Evolutionary conservation across 2,329 filamentous ascomycete genomes (phyloP).

Genomic region (Eutypella sp.): DNA sequence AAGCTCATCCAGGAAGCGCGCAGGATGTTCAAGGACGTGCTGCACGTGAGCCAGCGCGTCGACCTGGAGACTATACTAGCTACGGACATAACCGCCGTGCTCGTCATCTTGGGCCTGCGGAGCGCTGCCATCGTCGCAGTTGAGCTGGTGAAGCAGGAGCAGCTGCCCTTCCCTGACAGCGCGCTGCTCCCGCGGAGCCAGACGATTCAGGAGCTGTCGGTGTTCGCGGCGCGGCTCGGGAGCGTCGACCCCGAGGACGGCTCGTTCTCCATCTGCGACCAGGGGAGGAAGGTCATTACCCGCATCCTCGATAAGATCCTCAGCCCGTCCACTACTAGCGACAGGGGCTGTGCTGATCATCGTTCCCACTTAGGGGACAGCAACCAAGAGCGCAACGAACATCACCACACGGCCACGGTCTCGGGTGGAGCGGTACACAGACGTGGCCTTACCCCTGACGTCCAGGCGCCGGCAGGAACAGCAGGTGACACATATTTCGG

Average conservation of each 20-base stretch:
- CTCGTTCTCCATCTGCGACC: constrained; percentile 26
- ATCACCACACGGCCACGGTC: constrained; percentile 11
- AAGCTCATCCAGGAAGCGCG: constrained; percentile 25
- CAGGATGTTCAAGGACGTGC: constrained; percentile 26
- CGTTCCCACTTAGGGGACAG: constrained; percentile 6
- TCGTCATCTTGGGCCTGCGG: constrained; percentile 28
- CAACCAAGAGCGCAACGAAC: constrained; percentile 8
- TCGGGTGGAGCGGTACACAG: constrained; percentile 10
- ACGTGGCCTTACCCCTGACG: constrained; percentile 14
- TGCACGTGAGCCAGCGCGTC: constrained; percentile 25
- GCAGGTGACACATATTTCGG: constrained; percentile 21
- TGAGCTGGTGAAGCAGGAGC: constrained; percentile 31
- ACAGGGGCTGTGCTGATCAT: constrained; percentile 8
- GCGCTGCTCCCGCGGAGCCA: constrained; percentile 29
- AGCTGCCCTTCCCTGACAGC: constrained; percentile 27
- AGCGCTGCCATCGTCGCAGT: constrained; percentile 31
- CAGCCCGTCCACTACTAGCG: constrained; percentile 17
- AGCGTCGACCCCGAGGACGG: constrained; percentile 26
- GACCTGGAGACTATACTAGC: constrained; percentile 25
- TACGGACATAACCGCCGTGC: constrained; percentile 23
- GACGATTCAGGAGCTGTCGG: constrained; percentile 31
- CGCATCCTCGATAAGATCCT: constrained; percentile 31
- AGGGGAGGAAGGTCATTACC: constrained; percentile 29
- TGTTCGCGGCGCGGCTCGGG: constrained; percentile 29
- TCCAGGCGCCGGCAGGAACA: constrained; percentile 17